Evolutionary conservation across 768 basidiomycete genomes (phyloP).

Genomic region (Pluteus cervinus): DNA sequence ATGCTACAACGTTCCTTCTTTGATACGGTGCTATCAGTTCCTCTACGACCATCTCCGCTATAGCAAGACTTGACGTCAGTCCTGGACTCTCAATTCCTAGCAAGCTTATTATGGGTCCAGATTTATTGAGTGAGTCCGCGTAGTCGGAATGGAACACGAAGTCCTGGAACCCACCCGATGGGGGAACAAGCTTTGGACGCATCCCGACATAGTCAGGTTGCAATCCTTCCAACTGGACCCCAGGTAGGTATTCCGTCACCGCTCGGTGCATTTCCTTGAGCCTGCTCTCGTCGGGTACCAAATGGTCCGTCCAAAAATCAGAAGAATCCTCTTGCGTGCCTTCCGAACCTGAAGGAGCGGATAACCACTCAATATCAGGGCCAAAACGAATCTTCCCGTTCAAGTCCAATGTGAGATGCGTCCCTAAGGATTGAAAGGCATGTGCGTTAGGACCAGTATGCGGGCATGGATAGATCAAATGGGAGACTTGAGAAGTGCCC

Average conservation of each 20-base stretch:
- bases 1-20: conserved; percentile 5
- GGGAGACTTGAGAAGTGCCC: conserved; percentile 58
- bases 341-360: conserved; percentile 37
- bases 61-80: conserved; percentile 79
- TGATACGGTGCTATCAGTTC: conserved; percentile 35
- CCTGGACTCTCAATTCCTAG: conserved; percentile 93
- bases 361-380: conserved; percentile 87
- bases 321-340: conserved; percentile 33
- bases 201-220: conserved; percentile 82
- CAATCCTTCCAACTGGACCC: conserved; percentile 51
- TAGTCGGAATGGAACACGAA: conserved; percentile 70
- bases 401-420: conserved; percentile 86
- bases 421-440: conserved; percentile 82
- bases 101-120: conserved; percentile 66
- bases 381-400: conserved; percentile 85
- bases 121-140: conserved; percentile 29
- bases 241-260: conserved; percentile 71
- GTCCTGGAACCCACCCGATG: conserved; percentile 74
- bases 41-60: conserved; percentile 77
- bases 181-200: conserved; percentile 80
- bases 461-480: conserved; percentile 91
- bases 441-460: conserved; percentile 49
- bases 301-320: conserved; percentile 72
- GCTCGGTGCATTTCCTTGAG: conserved; percentile 62
- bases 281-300: conserved; percentile 58